Percentiles rank a stretch among this genome's conserved stretches.
Evolutionary conservation across 805 yeast genomes (phyloP).

Genomic region (Teunomyces aglyptinius): DNA sequence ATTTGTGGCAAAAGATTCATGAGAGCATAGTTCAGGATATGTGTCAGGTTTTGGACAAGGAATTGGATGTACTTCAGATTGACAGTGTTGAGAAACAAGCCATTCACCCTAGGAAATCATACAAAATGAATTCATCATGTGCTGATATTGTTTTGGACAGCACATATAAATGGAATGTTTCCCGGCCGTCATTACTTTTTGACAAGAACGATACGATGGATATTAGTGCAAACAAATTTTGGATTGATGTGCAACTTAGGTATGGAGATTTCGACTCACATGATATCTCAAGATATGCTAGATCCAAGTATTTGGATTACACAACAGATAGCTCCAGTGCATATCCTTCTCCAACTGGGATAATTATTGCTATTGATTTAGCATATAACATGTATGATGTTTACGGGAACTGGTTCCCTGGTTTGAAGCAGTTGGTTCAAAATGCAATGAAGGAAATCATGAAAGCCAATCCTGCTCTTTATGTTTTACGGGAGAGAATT

Average conservation of each 20-base stretch:
- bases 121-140: conserved; percentile 92
- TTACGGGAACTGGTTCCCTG: conserved; percentile 97
- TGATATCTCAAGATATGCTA: conserved; percentile 88
- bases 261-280: conserved; percentile 98
- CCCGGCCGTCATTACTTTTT: conserved; percentile 75
- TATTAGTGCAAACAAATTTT: conserved; percentile 64
- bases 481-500: conserved; percentile 88
- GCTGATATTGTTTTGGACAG: conserved; percentile 85
- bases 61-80: conserved; percentile 76
- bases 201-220: conserved; percentile 66
- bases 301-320: conserved; percentile 91
- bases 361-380: conserved; percentile 84
- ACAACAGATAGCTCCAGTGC: conserved; percentile 81
- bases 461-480: conserved; percentile 92
- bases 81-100: conserved; percentile 87
- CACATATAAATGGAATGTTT: conserved; percentile 77
- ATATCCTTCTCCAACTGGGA: conserved; percentile 93
- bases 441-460: conserved; percentile 90
- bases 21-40: conserved; percentile 92
- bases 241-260: conserved; percentile 93
- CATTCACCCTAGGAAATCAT: conserved; percentile 95
- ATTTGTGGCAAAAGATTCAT: conserved; percentile 98
- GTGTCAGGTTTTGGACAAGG: conserved; percentile 88
- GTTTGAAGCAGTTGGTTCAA: conserved; percentile 83
- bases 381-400: conserved; percentile 96